Conservation (phyloP, 495 filamentous ascomycete species). For the Endocarpon pusillum region DNA sequence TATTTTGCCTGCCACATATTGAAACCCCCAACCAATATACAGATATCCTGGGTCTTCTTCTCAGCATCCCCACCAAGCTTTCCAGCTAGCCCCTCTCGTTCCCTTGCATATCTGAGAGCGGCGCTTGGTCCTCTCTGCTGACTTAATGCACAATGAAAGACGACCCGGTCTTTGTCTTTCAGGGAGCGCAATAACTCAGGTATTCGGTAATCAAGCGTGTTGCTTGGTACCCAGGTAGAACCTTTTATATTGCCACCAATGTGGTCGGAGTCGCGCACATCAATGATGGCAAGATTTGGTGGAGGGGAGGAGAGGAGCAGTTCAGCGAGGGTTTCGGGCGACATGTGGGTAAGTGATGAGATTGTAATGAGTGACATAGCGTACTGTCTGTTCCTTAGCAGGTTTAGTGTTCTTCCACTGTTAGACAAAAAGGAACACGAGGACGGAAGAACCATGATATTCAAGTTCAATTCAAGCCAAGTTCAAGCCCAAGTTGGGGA, state of each 20-base stretch:
- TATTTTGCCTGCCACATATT: slow-evolving; percentile 82
- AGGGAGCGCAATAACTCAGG: slow-evolving; percentile 71
- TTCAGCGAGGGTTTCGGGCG: too few relatives aligned
- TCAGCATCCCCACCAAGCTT: slow-evolving; percentile 8
- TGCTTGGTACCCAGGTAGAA: slow-evolving; percentile 59
- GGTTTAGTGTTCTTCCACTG: too few relatives aligned
- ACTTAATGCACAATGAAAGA: slow-evolving; percentile 91
- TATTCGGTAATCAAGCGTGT: slow-evolving; percentile 51
- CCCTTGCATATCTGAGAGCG: slow-evolving; percentile 26
- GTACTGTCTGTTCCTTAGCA: too few relatives aligned
- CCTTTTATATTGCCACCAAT: slow-evolving; percentile 75
- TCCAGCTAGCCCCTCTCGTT: slow-evolving; percentile 23
- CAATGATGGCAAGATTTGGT: too few relatives aligned
- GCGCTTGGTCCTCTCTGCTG: slow-evolving; percentile 53
- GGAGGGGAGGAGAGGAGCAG: too few relatives aligned
- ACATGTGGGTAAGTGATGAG: too few relatives aligned
- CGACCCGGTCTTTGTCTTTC: slow-evolving; percentile 58
- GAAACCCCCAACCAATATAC: slow-evolving; percentile 73
- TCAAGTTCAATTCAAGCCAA: too few relatives aligned
- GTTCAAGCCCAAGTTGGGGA: too few relatives aligned
- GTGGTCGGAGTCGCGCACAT: slow-evolving; percentile 54
- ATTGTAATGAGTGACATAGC: too few relatives aligned
- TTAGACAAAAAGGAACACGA: too few relatives aligned
- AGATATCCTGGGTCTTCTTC: slow-evolving; percentile 47
- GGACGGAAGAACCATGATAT: too few relatives aligned